Evolutionary conservation across 1,139 yeast genomes (phyloP), one percentile per base, ranked within the genome.

Genomic region (Geotrichum candidum): DNA sequence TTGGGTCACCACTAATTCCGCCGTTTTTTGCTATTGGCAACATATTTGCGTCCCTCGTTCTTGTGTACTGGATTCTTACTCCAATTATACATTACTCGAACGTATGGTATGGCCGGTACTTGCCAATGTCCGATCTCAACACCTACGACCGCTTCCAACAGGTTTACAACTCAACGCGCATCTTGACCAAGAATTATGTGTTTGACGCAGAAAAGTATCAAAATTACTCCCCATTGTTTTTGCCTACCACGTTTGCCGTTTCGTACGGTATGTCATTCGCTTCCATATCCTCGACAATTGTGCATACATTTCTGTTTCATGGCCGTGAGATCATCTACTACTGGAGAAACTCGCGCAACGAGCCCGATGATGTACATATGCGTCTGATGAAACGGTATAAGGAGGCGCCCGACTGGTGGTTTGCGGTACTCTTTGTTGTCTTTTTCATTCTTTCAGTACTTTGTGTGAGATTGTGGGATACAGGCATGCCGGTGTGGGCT

Each of bases 401-500:
- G 59, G 84, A 82, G 67, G 84, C 82, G 38, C 91, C 91, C 45
- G 84, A 81, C 64, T 85, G 89, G 89, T 84, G 89, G 87, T 87
- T 77, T 69, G 69, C 69, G 0, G 68, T 80, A 48, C 77, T 83
- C 5, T 82, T 85, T 65, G 65, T 79, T 1, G 67, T 79, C 10
- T 80, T 85, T 51, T 74, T 84, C 51, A 78, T 78, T 1, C 71
- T 86, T 65, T 83, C 86, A 1, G 74, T 84, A 31, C 74, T 78
- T 2, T 77, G 82, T 62, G 79, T 83, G 33, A 70, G 78, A 53
- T 72, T 77, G 1, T 83, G 82, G 74, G 80, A 73, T 74, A 72
- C 76, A 0, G 70, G 68, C 10, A 60, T 75, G 60, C 76, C 76
- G 0, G 79, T 82, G 6, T 84, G 86, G 86, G 81, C 83, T 22